A percentile compares a stretch with the other conserved stretches of the same genome.
Conservation (phyloP, 2,329 filamentous ascomycete species). For the Fusarium coicis region DNA sequence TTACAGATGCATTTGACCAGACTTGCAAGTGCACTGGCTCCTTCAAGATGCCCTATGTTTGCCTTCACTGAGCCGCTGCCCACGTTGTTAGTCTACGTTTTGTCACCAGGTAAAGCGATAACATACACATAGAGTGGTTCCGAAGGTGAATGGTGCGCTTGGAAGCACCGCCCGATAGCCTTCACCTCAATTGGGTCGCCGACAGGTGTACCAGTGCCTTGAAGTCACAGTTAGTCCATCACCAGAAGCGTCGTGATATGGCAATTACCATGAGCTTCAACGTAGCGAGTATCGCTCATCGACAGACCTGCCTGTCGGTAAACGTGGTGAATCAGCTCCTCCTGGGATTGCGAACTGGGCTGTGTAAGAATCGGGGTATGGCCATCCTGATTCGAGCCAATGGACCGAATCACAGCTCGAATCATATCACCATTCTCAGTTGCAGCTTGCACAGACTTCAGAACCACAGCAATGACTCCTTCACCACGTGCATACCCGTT, state of each 20-base stretch:
- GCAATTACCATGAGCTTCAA: constrained; percentile 47
- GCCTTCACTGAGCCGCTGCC: constrained; percentile 3
- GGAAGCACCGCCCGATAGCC: neutral
- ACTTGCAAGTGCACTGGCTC: constrained; percentile 12
- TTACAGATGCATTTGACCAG: constrained; percentile 9
- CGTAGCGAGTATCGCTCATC: constrained; percentile 40
- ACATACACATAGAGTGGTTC: constrained; percentile 8
- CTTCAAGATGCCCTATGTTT: neutral
- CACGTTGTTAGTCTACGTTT: too few relatives aligned
- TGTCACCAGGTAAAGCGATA: too few relatives aligned
- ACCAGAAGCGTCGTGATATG: accelerated
- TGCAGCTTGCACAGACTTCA: constrained; percentile 62
- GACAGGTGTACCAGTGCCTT: constrained; percentile 6
- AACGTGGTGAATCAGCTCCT: constrained; percentile 43
- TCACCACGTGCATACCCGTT: constrained; percentile 49
- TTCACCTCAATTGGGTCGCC: constrained; percentile 14
- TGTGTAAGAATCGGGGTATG: constrained; percentile 53
- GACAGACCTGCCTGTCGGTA: constrained; percentile 45
- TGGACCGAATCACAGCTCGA: constrained; percentile 49
- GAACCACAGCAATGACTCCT: constrained; percentile 50
- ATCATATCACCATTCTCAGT: constrained; percentile 54
- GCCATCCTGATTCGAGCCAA: constrained; percentile 52
- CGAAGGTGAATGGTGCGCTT: neutral
- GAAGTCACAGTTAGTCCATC: accelerated
- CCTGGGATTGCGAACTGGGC: constrained; percentile 22